Conservation (phyloP, 1,284 basidiomycete genomes). For the Ganoderma leucocontextum region DNA sequence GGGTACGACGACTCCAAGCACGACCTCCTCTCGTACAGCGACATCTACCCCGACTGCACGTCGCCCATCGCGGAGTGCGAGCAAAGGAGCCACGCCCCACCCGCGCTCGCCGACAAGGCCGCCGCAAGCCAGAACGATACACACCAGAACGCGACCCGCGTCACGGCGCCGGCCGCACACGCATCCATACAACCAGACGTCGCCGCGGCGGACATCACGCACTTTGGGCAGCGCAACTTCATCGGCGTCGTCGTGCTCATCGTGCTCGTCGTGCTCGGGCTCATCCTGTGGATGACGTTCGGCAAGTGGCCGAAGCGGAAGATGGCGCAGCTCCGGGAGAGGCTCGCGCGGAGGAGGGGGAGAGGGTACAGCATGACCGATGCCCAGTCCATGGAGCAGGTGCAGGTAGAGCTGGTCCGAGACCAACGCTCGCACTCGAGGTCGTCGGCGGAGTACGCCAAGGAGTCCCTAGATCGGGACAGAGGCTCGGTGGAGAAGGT, state of each 20-base stretch:
- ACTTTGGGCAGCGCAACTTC: conserved; percentile 37
- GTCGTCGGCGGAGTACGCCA: background rate
- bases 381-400: background rate
- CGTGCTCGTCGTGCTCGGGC: conserved; percentile 37
- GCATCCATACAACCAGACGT: conserved; percentile 21
- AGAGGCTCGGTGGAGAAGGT: background rate
- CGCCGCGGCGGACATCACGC: conserved; percentile 20
- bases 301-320: conserved; percentile 38
- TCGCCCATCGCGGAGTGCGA: background rate
- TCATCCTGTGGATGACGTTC: conserved; percentile 42
- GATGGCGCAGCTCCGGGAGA: conserved; percentile 23
- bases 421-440: conserved; percentile 3
- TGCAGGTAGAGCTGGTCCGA: conserved; percentile 12
- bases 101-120: conserved; percentile 7
- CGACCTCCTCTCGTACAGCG: conserved; percentile 8
- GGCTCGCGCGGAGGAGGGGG: conserved; percentile 10
- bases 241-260: conserved; percentile 43
- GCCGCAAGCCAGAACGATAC: background rate
- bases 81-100: background rate
- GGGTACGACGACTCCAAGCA: conserved; percentile 6
- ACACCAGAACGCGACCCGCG: background rate
- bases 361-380: conserved; percentile 4
- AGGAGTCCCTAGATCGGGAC: background rate
- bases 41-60: conserved; percentile 10
- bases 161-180: conserved; percentile 10